Evolutionary conservation across 2,329 filamentous ascomycete species (phyloP).

Genomic region (Fusarium pseudonygamai): DNA sequence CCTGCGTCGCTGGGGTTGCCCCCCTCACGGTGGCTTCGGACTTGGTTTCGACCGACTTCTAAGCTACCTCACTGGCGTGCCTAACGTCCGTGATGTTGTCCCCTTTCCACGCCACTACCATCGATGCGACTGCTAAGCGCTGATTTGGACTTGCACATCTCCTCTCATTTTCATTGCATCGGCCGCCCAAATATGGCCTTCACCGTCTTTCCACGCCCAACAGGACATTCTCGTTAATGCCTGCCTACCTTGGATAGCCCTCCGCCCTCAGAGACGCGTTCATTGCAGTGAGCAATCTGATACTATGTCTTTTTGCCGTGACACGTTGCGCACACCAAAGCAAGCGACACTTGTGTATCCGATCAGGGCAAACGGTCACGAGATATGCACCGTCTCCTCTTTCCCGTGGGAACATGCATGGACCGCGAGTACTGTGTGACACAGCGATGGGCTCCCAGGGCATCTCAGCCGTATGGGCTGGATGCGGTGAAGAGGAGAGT

Average conservation of each 20-base stretch:
- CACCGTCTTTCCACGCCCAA: constrained; percentile 1
- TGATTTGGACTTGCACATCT: neutral
- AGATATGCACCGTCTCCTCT: constrained; percentile 1
- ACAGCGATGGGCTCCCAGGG: constrained; percentile 1
- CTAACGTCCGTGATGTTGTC: constrained; percentile 85
- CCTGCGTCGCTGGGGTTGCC: constrained; percentile 88
- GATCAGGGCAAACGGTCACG: constrained; percentile 18
- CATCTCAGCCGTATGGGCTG: neutral
- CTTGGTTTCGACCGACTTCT: constrained; percentile 89
- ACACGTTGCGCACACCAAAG: constrained; percentile 37
- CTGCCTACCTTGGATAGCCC: constrained; percentile 42
- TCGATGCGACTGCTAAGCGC: constrained; percentile 65
- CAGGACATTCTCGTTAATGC: constrained; percentile 39
- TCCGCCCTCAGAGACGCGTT: constrained; percentile 1
- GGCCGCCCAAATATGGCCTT: neutral
- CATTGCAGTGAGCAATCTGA: constrained; percentile 31
- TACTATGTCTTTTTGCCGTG: constrained; percentile 35
- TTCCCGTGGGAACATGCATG: constrained; percentile 18
- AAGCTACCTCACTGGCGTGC: constrained; percentile 82
- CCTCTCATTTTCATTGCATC: neutral
- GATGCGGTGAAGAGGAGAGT: constrained; percentile 32
- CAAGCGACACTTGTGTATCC: constrained; percentile 36
- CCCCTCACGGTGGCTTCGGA: constrained; percentile 91
- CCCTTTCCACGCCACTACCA: constrained; percentile 82
- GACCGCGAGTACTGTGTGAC: constrained; percentile 19